Evolutionary conservation across 192 early-diverging fungal species (phyloP), one percentile per base, ranked within the genome.

Genomic region (Physocladia obscura): DNA sequence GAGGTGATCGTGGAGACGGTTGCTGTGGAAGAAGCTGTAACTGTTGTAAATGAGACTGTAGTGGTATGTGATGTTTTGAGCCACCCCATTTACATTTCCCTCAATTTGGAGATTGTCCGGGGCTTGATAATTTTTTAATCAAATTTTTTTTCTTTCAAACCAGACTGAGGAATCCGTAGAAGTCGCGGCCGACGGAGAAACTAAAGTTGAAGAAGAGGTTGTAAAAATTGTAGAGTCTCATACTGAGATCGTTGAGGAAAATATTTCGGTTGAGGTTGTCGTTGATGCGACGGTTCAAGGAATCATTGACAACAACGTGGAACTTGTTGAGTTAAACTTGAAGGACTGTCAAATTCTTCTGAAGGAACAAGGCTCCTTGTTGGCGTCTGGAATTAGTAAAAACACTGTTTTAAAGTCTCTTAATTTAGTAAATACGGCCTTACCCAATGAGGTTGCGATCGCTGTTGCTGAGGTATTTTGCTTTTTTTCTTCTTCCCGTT

Each of bases 341-440:
- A 81, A 68, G 62, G 71, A 84, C 77, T 82, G 73, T 62, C 44
- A 49, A 1, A 57, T 82, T 24, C 76, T 81, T 54, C 51, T 76
- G n/a, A 29, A 39, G 6, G 31, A 36, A 6, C 79, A 81, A 50
- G 79, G 58, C 2, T 31, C 56, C 22, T 56, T 77, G 36, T 49
- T 84, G 44, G 78, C 76, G 1, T 31, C 22, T 3, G 78, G 63
- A 13, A 65, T 84, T n/a, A 47, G 65, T 27, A 34, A 3, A 30
- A 84, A 82, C 76, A 75, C 76, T n/a, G 52, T 77, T 54, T 55
- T 84, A 32, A 75, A 75, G 62, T 58, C 36, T 30, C 32, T 84
- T 44, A 60, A 72, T 39, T 61, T 84, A 29, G 27, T 55, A 3
- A 71, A 67, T 37, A 59, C 48, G 4, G 49, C 40, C 19, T 19